These are phyloP conservation scores for Cocos nucifera DNA, from an alignment of 176 grass and related monocot genomes.

Conservation along the genomic window DNA sequence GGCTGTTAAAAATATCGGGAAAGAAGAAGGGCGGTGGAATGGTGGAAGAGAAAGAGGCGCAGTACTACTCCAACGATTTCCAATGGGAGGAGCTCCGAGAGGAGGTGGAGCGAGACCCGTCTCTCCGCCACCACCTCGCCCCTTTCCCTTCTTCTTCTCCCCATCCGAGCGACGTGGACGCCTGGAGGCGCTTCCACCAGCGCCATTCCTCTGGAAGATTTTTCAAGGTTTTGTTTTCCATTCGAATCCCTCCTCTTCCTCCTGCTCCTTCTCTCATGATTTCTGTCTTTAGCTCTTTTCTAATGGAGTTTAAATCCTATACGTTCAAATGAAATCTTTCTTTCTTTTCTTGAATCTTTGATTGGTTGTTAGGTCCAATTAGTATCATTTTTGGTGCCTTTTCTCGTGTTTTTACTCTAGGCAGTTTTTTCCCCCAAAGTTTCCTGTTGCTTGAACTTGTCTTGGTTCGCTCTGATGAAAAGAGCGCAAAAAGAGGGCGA, in stretches of 20 bases:
- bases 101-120: constrained; percentile 52
- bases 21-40: no score
- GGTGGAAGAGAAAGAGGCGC: constrained; percentile 29
- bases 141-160: constrained; percentile 18
- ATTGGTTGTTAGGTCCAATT: no score
- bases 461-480: no score
- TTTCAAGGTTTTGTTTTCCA: constrained; percentile 47
- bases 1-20: no score
- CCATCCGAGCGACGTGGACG: constrained; percentile 28
- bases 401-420: no score
- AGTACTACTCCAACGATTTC: constrained; percentile 81
- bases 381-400: no score
- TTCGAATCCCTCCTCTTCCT: not conserved
- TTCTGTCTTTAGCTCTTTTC: not conserved
- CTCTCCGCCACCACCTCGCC: constrained; percentile 56
- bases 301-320: not conserved
- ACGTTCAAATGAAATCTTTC: not conserved
- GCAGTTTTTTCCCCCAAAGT: no score
- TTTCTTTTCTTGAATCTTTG: no score
- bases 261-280: not conserved
- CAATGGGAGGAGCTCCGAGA: constrained; percentile 61
- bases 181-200: constrained; percentile 84
- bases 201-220: constrained; percentile 67
- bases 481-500: no score
- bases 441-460: no score